Evolutionary conservation across 1,139 yeast species (phyloP).

Genomic region (Candida tunisiensis): DNA sequence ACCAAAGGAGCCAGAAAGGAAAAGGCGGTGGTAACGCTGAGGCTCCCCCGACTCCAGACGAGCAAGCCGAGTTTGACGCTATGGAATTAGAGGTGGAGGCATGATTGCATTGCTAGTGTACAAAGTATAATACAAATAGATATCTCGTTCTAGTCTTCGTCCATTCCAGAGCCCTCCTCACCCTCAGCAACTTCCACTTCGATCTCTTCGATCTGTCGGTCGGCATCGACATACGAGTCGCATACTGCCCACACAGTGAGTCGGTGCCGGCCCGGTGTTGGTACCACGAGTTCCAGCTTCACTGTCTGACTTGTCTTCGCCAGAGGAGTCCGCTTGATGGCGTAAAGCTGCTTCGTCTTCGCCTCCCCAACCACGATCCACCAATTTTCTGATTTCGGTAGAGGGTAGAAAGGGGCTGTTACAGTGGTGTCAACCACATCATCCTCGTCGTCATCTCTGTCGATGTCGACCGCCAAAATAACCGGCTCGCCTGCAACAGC

Average conservation of each 20-base stretch:
- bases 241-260: constrained; percentile 75
- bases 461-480: constrained; percentile 34
- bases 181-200: neutral
- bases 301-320: constrained; percentile 35
- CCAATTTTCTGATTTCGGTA: constrained; percentile 41
- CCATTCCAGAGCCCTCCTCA: neutral
- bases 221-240: constrained; percentile 84
- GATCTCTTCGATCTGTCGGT: constrained; percentile 39
- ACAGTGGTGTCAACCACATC: constrained; percentile 45
- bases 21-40: too few species aligned
- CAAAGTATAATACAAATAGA: neutral
- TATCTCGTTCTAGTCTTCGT: too few species aligned
- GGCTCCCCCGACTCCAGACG: too few species aligned
- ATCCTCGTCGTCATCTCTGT: constrained; percentile 39
- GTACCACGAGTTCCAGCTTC: constrained; percentile 38
- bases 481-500: constrained; percentile 30
- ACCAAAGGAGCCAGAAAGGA: too few species aligned
- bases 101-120: too few species aligned
- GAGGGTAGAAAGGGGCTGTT: constrained; percentile 39
- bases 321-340: constrained; percentile 51
- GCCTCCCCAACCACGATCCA: constrained; percentile 78
- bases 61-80: too few species aligned
- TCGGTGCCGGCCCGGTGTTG: constrained; percentile 41
- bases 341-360: constrained; percentile 42
- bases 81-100: too few species aligned